A percentile compares a stretch with the other conserved stretches of the same genome.
phyloP scores from a whole-genome alignment of 192 early-diverging fungal species.

The Umbelopsis isabellina region DNA sequence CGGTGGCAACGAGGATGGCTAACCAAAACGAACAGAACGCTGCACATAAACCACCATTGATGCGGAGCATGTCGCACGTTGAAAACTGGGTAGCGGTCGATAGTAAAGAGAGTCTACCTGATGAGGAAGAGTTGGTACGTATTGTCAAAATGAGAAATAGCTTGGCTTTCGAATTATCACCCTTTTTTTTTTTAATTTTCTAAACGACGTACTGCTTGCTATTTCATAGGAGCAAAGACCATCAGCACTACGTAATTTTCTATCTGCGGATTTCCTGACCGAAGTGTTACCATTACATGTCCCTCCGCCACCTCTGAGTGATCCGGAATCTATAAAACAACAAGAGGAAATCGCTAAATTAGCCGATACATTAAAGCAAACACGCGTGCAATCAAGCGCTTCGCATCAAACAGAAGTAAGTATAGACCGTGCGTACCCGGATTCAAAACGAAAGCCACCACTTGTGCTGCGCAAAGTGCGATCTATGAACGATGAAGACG shows the following conservation, averaged over 20 bases:
- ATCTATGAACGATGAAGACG: constrained; percentile 17
- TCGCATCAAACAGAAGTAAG: no score
- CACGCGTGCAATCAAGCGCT: background rate
- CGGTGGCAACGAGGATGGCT: background rate
- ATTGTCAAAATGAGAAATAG: background rate
- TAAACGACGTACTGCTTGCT: background rate
- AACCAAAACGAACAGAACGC: background rate
- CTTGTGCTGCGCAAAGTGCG: constrained; percentile 10
- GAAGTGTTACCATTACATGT: constrained; percentile 37
- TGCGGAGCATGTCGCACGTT: constrained; percentile 34
- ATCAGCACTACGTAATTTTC: constrained; percentile 31
- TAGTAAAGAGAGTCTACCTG: constrained; percentile 39
- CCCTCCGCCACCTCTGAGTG: constrained; percentile 34
- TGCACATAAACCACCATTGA: background rate
- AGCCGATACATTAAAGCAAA: background rate
- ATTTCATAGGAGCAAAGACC: constrained; percentile 20
- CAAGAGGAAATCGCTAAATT: constrained; percentile 18
- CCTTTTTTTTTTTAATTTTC: no score
- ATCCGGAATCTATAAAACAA: constrained; percentile 15
- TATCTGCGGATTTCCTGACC: constrained; percentile 36
- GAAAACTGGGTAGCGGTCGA: constrained; percentile 37
- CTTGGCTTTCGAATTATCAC: no score
- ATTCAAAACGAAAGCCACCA: background rate
- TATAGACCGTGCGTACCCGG: background rate
- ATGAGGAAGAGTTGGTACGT: constrained; percentile 38